Conservation (phyloP, 441 rosid genomes). For the Daphne laureola region DNA sequence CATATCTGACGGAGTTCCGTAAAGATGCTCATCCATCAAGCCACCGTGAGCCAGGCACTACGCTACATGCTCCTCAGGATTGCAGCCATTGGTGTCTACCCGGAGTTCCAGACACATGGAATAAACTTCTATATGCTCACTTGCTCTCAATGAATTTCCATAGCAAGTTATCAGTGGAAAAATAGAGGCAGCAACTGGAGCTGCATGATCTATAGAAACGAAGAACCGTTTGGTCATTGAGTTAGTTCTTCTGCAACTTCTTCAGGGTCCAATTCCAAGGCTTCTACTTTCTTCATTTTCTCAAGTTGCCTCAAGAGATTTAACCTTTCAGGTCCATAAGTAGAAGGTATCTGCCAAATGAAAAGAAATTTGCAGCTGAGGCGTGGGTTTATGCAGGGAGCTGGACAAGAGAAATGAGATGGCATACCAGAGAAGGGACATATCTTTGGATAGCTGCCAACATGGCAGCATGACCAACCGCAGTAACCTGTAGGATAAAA, state of each 20-base stretch:
- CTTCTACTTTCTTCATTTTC: conserved; percentile 73
- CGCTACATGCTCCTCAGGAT: conserved; percentile 56
- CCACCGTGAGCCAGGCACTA: conserved; percentile 50
- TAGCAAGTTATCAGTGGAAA: conserved; percentile 15
- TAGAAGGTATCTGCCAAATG: conserved; percentile 77
- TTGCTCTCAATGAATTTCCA: conserved; percentile 48
- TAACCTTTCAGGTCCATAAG: conserved; percentile 91
- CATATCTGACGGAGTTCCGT: conserved; percentile 57
- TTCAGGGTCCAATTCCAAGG: conserved; percentile 41
- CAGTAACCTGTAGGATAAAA: conserved; percentile 65
- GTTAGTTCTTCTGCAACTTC: conserved; percentile 41
- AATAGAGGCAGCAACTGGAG: too few relatives aligned
- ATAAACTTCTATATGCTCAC: conserved; percentile 64
- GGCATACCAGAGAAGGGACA: conserved; percentile 70
- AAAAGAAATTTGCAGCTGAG: conserved; percentile 9
- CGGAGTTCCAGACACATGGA: conserved; percentile 71
- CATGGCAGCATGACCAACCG: conserved; percentile 97
- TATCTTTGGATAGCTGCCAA: conserved; percentile 96
- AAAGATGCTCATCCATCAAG: conserved; percentile 64
- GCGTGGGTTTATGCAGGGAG: conserved; percentile 2
- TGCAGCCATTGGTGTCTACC: conserved; percentile 92
- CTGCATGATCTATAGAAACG: too few relatives aligned
- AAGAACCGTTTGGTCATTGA: conserved; percentile 15
- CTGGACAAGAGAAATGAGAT: conserved; percentile 14
- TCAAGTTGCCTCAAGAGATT: conserved; percentile 90